These are phyloP conservation scores for Colletotrichum siamense DNA, from an alignment of 2,329 filamentous ascomycete genomes.

Conservation along the genomic window DNA sequence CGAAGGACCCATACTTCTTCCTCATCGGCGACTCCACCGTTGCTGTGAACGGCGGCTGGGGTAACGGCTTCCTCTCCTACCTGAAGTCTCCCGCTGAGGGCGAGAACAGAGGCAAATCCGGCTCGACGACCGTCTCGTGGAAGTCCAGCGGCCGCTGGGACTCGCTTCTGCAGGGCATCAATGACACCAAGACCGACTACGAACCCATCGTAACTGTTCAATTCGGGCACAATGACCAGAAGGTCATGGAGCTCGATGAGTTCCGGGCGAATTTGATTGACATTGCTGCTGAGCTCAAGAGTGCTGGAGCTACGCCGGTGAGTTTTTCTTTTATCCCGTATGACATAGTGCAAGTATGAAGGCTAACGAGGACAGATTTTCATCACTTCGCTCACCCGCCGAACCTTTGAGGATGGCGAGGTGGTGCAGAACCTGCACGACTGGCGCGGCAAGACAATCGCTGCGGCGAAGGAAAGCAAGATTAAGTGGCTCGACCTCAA, in stretches of 20 bases:
- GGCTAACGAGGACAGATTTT: slow-evolving; percentile 43
- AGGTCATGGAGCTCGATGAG: slow-evolving; percentile 51
- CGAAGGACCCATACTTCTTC: slow-evolving; percentile 47
- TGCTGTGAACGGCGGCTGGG: slow-evolving; percentile 57
- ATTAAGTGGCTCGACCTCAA: slow-evolving; percentile 56
- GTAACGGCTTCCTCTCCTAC: slow-evolving; percentile 59
- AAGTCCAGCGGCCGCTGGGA: slow-evolving; percentile 57
- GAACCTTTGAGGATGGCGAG: slow-evolving; percentile 46
- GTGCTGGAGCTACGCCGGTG: slow-evolving; percentile 49
- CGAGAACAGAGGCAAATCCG: slow-evolving; percentile 61
- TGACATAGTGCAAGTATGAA: too few species aligned
- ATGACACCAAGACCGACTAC: slow-evolving; percentile 40
- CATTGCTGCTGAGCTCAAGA: slow-evolving; percentile 48
- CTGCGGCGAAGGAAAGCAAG: slow-evolving; percentile 45
- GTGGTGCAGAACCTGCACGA: slow-evolving; percentile 53
- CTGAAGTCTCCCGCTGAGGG: slow-evolving; percentile 54
- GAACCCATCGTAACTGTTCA: slow-evolving; percentile 38
- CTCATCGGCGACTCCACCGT: slow-evolving; percentile 58
- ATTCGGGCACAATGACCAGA: slow-evolving; percentile 70
- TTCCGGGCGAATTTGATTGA: slow-evolving; percentile 57
- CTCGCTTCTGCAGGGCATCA: slow-evolving; percentile 48
- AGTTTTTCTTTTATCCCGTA: too few species aligned
- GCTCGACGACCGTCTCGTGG: slow-evolving; percentile 62
- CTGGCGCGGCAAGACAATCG: slow-evolving; percentile 49
- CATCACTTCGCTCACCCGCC: slow-evolving; percentile 60